Evolutionary conservation across 2,329 filamentous ascomycete genomes (phyloP).

Genomic region (Sarocladium strictum): DNA sequence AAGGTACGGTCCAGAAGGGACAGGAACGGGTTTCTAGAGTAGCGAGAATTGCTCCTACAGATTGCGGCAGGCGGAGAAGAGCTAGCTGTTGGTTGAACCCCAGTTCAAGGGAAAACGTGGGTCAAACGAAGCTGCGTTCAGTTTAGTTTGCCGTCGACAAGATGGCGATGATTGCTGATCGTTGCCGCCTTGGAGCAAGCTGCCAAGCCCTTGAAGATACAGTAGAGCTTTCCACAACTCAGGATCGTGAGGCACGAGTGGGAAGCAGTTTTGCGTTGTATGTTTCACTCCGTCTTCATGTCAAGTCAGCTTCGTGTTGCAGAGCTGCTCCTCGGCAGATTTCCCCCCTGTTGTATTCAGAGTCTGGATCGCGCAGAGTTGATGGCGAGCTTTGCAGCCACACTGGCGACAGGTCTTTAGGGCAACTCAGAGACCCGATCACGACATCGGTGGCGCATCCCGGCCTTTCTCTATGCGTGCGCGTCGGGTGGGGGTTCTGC

Average conservation of each 20-base stretch:
- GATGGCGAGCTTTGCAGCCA: slow-evolving; percentile 7
- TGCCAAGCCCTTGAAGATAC: too few species aligned
- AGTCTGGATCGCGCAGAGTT: background rate
- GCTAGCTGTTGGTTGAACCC: background rate
- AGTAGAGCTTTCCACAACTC: too few species aligned
- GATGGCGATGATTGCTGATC: background rate
- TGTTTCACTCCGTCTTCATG: too few species aligned
- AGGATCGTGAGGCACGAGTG: too few species aligned
- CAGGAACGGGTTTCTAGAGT: background rate
- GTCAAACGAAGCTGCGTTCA: background rate
- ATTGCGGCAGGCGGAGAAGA: background rate
- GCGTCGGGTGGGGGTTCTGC: background rate
- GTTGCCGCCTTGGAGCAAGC: background rate
- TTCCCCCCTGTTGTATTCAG: background rate
- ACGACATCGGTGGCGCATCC: slow-evolving; percentile 6
- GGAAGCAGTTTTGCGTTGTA: too few species aligned
- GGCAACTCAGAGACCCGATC: background rate
- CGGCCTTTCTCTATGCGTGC: background rate
- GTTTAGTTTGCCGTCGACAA: background rate
- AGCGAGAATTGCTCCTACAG: background rate
- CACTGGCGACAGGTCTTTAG: background rate
- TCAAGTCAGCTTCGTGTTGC: too few species aligned
- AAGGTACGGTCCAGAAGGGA: background rate
- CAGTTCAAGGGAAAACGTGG: background rate
- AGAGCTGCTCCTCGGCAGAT: background rate